Base-by-base conservation (phyloP, 2,329 filamentous ascomycete genomes). In the Conoideocrella luteorostrata region DNA sequence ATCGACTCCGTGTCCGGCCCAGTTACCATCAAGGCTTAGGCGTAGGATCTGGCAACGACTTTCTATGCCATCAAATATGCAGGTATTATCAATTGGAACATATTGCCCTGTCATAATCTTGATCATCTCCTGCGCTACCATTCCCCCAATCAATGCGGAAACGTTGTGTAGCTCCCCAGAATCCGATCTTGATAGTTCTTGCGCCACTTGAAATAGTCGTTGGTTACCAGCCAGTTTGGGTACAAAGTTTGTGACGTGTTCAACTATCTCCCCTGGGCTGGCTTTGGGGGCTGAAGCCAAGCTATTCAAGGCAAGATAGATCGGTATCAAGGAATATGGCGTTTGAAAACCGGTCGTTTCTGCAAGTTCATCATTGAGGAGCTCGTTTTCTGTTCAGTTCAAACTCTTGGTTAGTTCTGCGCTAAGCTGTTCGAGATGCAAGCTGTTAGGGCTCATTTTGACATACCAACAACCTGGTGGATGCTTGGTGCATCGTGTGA, bases 121-220 rank as follows among this genome's bases (percentile, higher is more conserved):
- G 68, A 98, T 94, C 50, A 91, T 80, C 68, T 98, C 93, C 65
- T 98, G 94, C n/a, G 91, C 88, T 38, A 94, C 85, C 70, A 98
- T 85, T 3, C 93, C 94, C 23, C 93, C 94, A 1, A 83, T 85
- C 44, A 95, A 68, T 21, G 90, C 84, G 24, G 90, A 86, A 44
- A 94, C 86, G 60, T 96, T 97, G 69, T 98, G 93, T 47, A 98
- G 69, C 63, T 98, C 94, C 43, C 82, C 86, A 22, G 88, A 87
- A 38, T 80, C 82, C 28, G 88, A 86, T 47, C 94, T 80, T 26
- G 83, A 78, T 34, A 88, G 72, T 62, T 90, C 86, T 47, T 80
- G 69, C 1, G 80, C 74, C 12, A 76, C 72, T 52, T 80, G 67
- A 20, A 59, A 47, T 21, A 83, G 66, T 17, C 72, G 71, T 48